These are phyloP conservation scores for Podospora sp. DNA, from an alignment of 495 filamentous ascomycete species.

Conservation along the genomic window DNA sequence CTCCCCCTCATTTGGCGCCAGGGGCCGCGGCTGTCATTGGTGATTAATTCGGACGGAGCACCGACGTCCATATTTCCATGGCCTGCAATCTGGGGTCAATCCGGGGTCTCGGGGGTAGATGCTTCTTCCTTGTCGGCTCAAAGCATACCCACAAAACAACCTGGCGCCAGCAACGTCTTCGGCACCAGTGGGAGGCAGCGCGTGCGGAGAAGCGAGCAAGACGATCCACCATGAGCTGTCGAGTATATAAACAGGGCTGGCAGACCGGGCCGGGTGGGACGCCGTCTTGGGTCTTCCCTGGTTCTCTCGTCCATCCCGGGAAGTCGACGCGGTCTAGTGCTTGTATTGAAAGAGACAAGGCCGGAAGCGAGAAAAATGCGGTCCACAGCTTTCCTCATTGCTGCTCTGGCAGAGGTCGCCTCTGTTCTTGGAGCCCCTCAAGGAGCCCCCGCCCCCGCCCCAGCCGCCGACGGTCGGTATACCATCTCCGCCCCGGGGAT, in stretches of 20 bases:
- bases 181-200: background rate
- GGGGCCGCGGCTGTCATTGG: conserved; percentile 10
- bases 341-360: background rate
- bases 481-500: conserved; percentile 55
- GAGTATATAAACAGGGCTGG: conserved; percentile 23
- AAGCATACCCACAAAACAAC: conserved; percentile 12
- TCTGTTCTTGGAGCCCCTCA: conserved; percentile 16
- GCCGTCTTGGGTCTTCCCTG: conserved; percentile 6
- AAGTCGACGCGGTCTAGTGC: conserved; percentile 3
- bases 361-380: conserved; percentile 24
- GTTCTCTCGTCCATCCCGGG: conserved; percentile 13
- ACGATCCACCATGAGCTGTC: conserved; percentile 4
- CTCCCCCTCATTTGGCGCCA: conserved; percentile 11
- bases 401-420: conserved; percentile 23
- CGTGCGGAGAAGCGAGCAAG: conserved; percentile 9
- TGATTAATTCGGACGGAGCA: conserved; percentile 16
- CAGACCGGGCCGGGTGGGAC: conserved; percentile 7
- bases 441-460: too few species aligned
- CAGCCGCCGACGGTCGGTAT: conserved; percentile 46
- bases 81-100: conserved; percentile 21
- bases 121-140: conserved; percentile 10
- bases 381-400: conserved; percentile 19
- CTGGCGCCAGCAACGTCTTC: background rate
- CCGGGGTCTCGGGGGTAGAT: conserved; percentile 21
- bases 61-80: conserved; percentile 20